phyloP scores from a whole-genome alignment of 1,284 basidiomycete species.

The Cutaneotrichosporon arboriforme region DNA sequence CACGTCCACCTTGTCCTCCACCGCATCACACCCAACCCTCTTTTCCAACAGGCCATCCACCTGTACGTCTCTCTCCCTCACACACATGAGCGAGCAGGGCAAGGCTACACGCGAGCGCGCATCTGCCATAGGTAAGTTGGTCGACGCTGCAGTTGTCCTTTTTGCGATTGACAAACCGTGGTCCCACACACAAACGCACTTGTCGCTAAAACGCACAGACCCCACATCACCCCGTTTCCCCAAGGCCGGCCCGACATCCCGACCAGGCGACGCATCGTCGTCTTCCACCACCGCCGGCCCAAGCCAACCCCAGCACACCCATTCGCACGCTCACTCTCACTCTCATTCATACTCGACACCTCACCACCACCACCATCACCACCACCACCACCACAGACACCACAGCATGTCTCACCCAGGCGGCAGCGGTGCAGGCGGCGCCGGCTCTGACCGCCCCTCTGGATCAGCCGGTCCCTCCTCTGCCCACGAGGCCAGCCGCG shows the following conservation, averaged over 20 bases:
- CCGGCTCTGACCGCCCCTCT: not conserved
- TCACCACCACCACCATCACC: conserved; percentile 6
- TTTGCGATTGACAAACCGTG: too few species aligned
- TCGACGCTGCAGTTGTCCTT: too few species aligned
- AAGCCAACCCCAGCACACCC: too few species aligned
- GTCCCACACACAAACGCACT: not conserved
- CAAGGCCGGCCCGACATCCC: not conserved
- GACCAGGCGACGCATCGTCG: not conserved
- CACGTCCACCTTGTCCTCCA: too few species aligned
- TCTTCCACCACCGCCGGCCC: not conserved
- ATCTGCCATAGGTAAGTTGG: conserved; percentile 4
- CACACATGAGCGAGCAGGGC: conserved; percentile 10
- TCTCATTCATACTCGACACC: not conserved
- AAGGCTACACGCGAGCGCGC: conserved; percentile 9
- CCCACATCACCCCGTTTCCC: conserved; percentile 1
- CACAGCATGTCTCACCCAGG: not conserved
- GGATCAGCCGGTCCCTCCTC: not conserved
- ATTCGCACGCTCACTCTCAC: not conserved
- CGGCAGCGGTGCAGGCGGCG: not conserved
- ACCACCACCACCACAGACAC: conserved; percentile 4
- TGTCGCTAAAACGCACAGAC: not conserved
- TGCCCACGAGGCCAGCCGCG: conserved; percentile 5
- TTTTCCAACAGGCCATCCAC: too few species aligned
- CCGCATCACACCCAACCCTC: too few species aligned
- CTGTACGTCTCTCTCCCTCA: not conserved